Base-by-base conservation (phyloP, 805 yeast species). In the Yarrowia sp. region DNA sequence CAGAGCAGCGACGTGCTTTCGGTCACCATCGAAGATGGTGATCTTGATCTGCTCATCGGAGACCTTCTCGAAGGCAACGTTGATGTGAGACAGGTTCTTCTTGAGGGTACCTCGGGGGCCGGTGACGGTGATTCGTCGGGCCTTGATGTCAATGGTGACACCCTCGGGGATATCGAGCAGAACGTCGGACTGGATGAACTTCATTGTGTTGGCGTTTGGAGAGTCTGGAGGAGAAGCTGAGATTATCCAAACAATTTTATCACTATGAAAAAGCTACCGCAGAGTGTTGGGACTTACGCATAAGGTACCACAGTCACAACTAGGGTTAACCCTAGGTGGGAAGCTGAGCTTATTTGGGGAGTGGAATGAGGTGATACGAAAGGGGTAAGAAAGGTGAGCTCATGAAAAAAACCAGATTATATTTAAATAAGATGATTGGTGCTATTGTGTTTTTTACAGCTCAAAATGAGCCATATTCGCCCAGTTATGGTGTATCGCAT, bases 1-100 rank as follows among this genome's bases (percentile, higher is more conserved):
- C 82, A 95, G 87, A 80, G 97, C 90, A 82, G 99, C 99, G 82
- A 95, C 98, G 85, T 95, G 99, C 90, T 94, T 94, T 88, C 98
- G 91, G 90, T 92, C 97, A 86, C 98, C 99, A 82, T 94, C 92
- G 89, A 90, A 96, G 75, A 95, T 97, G 76, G 92, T 86, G 81
- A 95, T 87, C 85, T 89, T 90, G 84, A 95, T 85, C 77, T 85
- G 87, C 74, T 79, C 84, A 84, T 86, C 84, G 79, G 83, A 81
- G 73, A 90, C 79, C 86, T 93, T 92, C 71, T 71, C 64, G 89
- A 95, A 94, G 76, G 97, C 89, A 76, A 95, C 97, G 82, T 94
- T 91, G 78, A 95, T 88, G 86, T 95, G 99, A 81, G 89, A 87
- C 81, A 94, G 86, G 86, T 90, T 86, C 89, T 95, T 94, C 85